Percentiles rank a stretch among this genome's conserved stretches.
These are phyloP conservation scores for Taphrina flavorubra DNA, from an alignment of 1,139 yeast genomes.

Conservation along the genomic window DNA sequence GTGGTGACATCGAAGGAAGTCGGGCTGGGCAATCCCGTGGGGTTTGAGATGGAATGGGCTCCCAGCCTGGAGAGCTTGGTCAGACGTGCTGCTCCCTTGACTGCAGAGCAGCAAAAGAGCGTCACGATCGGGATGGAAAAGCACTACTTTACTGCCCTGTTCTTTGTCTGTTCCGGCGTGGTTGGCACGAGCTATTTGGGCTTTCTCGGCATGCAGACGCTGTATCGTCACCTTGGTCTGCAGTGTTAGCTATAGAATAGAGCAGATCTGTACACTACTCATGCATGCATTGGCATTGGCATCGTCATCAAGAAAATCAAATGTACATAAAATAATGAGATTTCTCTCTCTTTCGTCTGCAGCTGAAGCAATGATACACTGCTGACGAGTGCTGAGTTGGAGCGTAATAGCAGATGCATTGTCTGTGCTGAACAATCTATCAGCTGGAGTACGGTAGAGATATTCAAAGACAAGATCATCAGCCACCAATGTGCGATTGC, in stretches of 20 bases:
- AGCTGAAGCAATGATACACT: no score
- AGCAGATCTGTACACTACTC: no score
- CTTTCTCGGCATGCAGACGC: neutral
- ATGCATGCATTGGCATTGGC: no score
- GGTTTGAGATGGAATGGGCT: constrained; percentile 32
- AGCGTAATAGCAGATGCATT: no score
- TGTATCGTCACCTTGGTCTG: neutral
- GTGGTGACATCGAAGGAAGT: constrained; percentile 26
- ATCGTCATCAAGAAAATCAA: no score
- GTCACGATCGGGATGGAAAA: constrained; percentile 34
- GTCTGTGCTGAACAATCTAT: no score
- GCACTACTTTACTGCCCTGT: constrained; percentile 33
- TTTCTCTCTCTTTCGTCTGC: no score
- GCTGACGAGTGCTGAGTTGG: no score
- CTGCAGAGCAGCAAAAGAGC: neutral
- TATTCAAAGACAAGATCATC: no score
- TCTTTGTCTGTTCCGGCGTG: constrained; percentile 14
- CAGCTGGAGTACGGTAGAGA: no score
- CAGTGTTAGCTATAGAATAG: neutral
- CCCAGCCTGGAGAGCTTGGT: constrained; percentile 14
- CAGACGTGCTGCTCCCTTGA: constrained; percentile 9
- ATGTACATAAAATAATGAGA: no score
- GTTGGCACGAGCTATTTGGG: constrained; percentile 19
- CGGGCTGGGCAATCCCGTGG: constrained; percentile 34
- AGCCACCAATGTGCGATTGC: neutral